phyloP scores from a whole-genome alignment of 2,329 filamentous ascomycete species.

The Passalora sequoiae region DNA sequence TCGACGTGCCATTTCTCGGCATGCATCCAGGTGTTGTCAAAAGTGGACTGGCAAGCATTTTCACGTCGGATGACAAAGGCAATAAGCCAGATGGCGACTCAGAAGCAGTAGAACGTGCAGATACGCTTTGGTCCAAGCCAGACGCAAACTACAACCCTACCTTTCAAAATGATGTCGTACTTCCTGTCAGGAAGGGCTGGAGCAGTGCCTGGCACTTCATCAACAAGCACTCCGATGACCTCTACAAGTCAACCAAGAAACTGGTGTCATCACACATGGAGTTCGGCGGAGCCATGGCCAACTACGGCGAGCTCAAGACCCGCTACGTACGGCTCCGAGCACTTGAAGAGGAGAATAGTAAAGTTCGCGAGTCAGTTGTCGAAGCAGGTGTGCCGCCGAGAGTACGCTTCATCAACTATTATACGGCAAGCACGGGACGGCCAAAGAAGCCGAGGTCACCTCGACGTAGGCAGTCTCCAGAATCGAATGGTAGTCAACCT shows the following conservation, averaged over 20 bases:
- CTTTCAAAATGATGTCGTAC: slow-evolving; percentile 67
- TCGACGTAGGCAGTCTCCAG: slow-evolving; percentile 27
- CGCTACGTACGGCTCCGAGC: slow-evolving; percentile 66
- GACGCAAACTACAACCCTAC: slow-evolving; percentile 69
- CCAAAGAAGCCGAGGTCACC: slow-evolving; percentile 51
- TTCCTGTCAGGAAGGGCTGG: slow-evolving; percentile 65
- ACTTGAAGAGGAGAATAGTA: slow-evolving; percentile 65
- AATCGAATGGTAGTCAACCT: slow-evolving; percentile 8
- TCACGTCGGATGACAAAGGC: slow-evolving; percentile 37
- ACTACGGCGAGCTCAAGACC: slow-evolving; percentile 63
- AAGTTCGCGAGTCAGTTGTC: slow-evolving; percentile 33
- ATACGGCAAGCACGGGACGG: slow-evolving; percentile 74
- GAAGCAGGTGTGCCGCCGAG: slow-evolving; percentile 39
- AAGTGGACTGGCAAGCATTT: slow-evolving; percentile 75
- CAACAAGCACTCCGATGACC: slow-evolving; percentile 70
- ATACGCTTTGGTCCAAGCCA: slow-evolving; percentile 26
- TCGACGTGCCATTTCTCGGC: slow-evolving; percentile 82
- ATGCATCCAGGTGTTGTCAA: slow-evolving; percentile 82
- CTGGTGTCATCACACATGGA: slow-evolving; percentile 77
- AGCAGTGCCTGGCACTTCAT: slow-evolving; percentile 67
- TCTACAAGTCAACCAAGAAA: slow-evolving; percentile 64
- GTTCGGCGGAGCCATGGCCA: slow-evolving; percentile 74
- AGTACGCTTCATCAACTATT: slow-evolving; percentile 83
- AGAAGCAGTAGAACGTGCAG: slow-evolving; percentile 12
- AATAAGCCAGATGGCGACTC: slow-evolving; percentile 39